phyloP scores from a whole-genome alignment of 2,329 filamentous ascomycete genomes.

The Colletotrichum scovillei region DNA sequence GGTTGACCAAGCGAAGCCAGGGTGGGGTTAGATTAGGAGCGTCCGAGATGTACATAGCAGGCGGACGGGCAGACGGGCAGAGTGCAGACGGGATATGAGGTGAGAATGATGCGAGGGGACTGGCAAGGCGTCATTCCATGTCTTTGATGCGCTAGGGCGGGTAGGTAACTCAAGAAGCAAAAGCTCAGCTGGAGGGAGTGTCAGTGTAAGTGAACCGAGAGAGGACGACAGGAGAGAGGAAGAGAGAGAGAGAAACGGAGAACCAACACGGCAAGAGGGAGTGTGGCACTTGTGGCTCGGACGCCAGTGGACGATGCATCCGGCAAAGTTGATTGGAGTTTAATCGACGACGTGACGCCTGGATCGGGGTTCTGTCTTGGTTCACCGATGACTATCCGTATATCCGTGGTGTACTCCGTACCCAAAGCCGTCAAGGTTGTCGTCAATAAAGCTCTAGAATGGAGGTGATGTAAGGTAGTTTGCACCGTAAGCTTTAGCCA shows the following conservation, averaged over 20 bases:
- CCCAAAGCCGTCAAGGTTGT: neutral
- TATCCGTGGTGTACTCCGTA: no score
- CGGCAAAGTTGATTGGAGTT: constrained; percentile 19
- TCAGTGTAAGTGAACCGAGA: neutral
- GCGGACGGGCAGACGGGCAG: neutral
- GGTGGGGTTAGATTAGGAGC: constrained; percentile 13
- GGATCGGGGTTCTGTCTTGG: neutral
- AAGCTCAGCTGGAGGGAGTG: constrained; percentile 3
- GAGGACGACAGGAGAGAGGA: no score
- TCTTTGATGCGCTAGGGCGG: constrained; percentile 17
- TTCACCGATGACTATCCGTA: neutral
- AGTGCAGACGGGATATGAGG: constrained; percentile 12
- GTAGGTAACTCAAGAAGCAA: neutral
- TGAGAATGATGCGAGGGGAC: constrained; percentile 2
- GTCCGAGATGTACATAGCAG: constrained; percentile 9
- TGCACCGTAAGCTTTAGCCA: neutral
- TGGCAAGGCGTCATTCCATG: constrained; percentile 28
- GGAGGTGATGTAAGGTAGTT: neutral
- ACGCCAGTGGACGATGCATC: constrained; percentile 12
- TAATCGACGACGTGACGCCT: constrained; percentile 1
- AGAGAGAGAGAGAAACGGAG: neutral
- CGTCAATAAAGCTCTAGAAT: neutral
- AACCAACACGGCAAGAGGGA: neutral
- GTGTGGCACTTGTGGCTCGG: constrained; percentile 16
- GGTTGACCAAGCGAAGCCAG: constrained; percentile 9